A percentile compares a stretch with the other conserved stretches of the same genome.
Evolutionary conservation across 768 basidiomycete species (phyloP).

Genomic region (Suillus fuscotomentosus): DNA sequence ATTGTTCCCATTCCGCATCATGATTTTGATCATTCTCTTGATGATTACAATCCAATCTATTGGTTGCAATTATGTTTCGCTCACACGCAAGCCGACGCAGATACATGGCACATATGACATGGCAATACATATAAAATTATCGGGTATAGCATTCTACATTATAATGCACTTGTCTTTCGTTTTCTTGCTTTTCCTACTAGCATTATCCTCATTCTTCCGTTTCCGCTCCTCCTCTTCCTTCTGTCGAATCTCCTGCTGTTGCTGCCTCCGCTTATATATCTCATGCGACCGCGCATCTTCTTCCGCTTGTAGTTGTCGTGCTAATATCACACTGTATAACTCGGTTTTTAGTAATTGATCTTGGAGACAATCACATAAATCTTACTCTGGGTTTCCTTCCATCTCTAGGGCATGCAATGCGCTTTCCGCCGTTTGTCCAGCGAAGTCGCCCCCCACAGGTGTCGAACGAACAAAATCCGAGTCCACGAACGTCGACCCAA

Average conservation of each 20-base stretch:
- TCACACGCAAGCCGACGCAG: not conserved
- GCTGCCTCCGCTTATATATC: constrained; percentile 32
- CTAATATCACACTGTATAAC: constrained; percentile 56
- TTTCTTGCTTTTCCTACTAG: constrained; percentile 38
- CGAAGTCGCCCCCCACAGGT: constrained; percentile 80
- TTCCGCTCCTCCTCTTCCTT: constrained; percentile 20
- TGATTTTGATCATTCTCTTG: not conserved
- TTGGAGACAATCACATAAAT: constrained; percentile 12
- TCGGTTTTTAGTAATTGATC: not conserved
- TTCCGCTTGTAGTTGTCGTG: constrained; percentile 75
- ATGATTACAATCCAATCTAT: not conserved
- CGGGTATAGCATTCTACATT: constrained; percentile 39
- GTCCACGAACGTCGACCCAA: constrained; percentile 76
- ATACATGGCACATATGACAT: not conserved
- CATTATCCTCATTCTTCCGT: constrained; percentile 24
- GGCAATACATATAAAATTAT: not conserved
- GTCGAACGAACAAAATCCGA: constrained; percentile 59
- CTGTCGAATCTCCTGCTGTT: constrained; percentile 18
- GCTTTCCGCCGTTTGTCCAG: constrained; percentile 67
- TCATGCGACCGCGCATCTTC: constrained; percentile 60
- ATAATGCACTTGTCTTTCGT: constrained; percentile 50
- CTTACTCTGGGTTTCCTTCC: constrained; percentile 61
- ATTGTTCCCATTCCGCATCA: not conserved
- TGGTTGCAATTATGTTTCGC: not conserved
- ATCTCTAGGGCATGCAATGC: constrained; percentile 51